Evolutionary conservation across 768 basidiomycete species (phyloP), one percentile per base, ranked within the genome.

Genomic region (Trametes cubensis): DNA sequence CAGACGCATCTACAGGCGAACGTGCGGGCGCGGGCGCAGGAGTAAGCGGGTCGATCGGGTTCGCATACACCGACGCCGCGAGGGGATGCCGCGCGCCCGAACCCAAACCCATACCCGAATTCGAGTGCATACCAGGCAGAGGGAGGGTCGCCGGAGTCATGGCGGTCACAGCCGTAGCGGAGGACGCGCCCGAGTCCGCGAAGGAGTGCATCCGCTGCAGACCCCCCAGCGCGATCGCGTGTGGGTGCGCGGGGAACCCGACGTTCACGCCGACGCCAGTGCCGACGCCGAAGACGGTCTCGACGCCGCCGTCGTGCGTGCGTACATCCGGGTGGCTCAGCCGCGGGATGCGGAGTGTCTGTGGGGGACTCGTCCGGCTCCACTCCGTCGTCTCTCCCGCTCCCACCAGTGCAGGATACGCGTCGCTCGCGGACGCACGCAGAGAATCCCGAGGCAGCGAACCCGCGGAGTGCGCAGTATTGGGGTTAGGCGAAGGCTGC

Each of bases 261-360:
- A 42, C 46, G 26, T 25, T 20, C 2, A 25, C 42, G 15, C 21
- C 18, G 11, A 50, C 47, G 28, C n/a, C n/a, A n/a, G n/a, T n/a
- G n/a, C 40, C 26, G 2, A 18, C 25, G 8, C 15, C 26, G 3
- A 50, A 18, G 2, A 45, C 42, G 23, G 55, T 52, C 55, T 62
- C 61, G n/a, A 46, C 21, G 11, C 26, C 23, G 20, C 61, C 55
- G 15, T 51, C 51, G 15, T 50, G 40, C 23, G 44, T 49, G 28
- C 50, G 38, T 42, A 48, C 55, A 42, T 62, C 61, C 18, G 61
- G 61, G 18, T 57, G 61, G 20, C 50, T 50, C n/a, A 57, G 42
- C 6, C 55, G 55, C 50, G 61, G 61, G 17, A 23, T 26, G 23
- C 23, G 50, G 8, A 57, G 30, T 18, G 30, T 20, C 38, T 41